A percentile compares a stretch with the other conserved stretches of the same genome.
Evolutionary conservation across 148 eudicot species (phyloP).

Genomic region (Vaccinium darrowii): DNA sequence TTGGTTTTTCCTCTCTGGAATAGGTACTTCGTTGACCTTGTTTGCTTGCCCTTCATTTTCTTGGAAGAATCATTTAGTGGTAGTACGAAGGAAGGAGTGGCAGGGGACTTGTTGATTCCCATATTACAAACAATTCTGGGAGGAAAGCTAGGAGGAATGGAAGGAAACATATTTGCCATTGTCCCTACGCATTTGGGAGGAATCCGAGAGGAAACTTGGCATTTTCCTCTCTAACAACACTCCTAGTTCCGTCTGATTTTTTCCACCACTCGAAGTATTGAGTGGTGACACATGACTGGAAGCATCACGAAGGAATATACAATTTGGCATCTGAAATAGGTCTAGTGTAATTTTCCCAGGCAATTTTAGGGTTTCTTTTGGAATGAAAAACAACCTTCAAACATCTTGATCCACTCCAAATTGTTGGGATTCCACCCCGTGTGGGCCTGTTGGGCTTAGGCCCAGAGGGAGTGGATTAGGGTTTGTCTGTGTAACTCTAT

Average conservation of each 20-base stretch:
- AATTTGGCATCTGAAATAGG: constrained; percentile 11
- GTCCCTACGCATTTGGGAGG: background rate
- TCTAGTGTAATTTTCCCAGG: constrained; percentile 21
- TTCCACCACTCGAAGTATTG: constrained; percentile 21
- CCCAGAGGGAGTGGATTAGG: no score
- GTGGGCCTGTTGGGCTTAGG: no score
- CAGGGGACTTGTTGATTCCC: background rate
- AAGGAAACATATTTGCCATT: background rate
- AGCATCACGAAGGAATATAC: constrained; percentile 11
- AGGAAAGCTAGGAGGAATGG: background rate
- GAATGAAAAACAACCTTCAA: background rate
- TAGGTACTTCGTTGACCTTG: background rate
- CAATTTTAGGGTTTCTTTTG: constrained; percentile 10
- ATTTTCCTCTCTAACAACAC: background rate
- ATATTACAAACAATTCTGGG: background rate
- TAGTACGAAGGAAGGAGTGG: background rate
- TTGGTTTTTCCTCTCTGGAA: background rate
- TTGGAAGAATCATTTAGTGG: no score
- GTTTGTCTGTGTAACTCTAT: no score
- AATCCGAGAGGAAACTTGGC: no score
- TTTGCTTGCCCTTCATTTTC: background rate
- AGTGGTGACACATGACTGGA: constrained; percentile 10
- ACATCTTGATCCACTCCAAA: constrained; percentile 54
- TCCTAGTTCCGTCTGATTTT: background rate
- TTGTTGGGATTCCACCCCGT: no score